Percentiles rank a stretch among this genome's conserved stretches.
These are phyloP conservation scores for Durotheca rogersii DNA, from an alignment of 495 filamentous ascomycete species.

Conservation along the genomic window DNA sequence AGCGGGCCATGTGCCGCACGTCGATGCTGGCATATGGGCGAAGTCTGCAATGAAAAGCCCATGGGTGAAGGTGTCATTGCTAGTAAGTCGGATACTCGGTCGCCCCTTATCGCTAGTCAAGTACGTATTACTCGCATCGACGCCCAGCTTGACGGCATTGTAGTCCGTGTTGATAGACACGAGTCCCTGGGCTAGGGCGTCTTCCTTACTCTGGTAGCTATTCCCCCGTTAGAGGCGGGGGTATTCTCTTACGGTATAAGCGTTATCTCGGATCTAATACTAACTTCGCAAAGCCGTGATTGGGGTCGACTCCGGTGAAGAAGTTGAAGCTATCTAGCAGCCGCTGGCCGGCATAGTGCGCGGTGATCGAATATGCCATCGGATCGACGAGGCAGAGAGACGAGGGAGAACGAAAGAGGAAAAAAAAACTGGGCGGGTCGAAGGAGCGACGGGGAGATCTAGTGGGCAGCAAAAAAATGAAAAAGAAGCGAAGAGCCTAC, in stretches of 20 bases:
- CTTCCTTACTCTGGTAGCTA: conserved; percentile 36
- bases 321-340: conserved; percentile 37
- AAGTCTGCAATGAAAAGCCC: conserved; percentile 68
- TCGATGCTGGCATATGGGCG: conserved; percentile 66
- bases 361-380: conserved; percentile 35
- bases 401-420: neutral
- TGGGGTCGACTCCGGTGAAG: conserved; percentile 33
- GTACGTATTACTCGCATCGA: conserved; percentile 39
- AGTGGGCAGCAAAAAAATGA: conserved; percentile 2
- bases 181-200: conserved; percentile 29
- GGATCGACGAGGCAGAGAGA: conserved; percentile 1
- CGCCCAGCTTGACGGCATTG: conserved; percentile 50
- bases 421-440: conserved; percentile 5
- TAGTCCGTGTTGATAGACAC: conserved; percentile 47
- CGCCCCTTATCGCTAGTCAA: conserved; percentile 51
- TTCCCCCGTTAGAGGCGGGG: conserved; percentile 5
- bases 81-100: conserved; percentile 63
- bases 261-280: neutral
- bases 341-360: conserved; percentile 36
- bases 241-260: neutral
- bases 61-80: conserved; percentile 60
- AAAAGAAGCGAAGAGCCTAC: conserved; percentile 10
- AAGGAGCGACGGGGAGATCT: conserved; percentile 29
- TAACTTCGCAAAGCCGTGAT: conserved; percentile 35
- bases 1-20: conserved; percentile 73